Conservation (phyloP, 352 stramenopile species). For the Phytopythium cucurbitacearum region DNA sequence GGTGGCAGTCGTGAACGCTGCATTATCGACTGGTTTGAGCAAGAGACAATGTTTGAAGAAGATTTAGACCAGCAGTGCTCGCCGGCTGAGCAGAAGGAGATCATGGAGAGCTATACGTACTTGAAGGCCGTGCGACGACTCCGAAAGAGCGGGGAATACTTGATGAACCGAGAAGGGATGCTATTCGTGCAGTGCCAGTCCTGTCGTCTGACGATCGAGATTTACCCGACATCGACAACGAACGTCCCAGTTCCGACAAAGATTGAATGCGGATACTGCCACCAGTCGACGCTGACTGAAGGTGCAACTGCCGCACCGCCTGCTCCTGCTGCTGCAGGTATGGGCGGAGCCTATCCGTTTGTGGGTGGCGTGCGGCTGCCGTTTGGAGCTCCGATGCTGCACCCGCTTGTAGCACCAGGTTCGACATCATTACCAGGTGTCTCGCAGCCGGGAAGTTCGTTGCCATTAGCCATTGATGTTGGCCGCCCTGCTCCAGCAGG, state of each 20-base stretch:
- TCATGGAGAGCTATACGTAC: constrained; percentile 67
- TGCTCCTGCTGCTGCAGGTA: not conserved
- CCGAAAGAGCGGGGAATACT: constrained; percentile 21
- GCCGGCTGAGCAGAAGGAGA: constrained; percentile 62
- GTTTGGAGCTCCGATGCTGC: not conserved
- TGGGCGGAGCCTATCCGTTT: not conserved
- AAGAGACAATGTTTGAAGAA: constrained; percentile 90
- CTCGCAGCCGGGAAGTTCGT: not conserved
- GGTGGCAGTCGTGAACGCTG: constrained; percentile 13
- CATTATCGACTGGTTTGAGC: constrained; percentile 85
- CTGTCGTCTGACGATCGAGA: constrained; percentile 58
- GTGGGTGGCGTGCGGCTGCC: not conserved
- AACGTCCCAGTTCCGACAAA: constrained; percentile 49
- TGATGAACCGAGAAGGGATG: constrained; percentile 43
- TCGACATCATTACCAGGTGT: not conserved
- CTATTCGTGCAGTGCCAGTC: constrained; percentile 46
- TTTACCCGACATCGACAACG: constrained; percentile 55
- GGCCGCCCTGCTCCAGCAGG: not conserved
- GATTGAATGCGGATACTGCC: constrained; percentile 74
- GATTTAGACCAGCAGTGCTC: constrained; percentile 78
- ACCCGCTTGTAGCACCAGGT: too few relatives aligned
- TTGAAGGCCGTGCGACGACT: constrained; percentile 61
- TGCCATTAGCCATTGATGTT: not conserved
- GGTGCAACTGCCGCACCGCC: constrained; percentile 23
- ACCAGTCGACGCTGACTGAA: constrained; percentile 29